Conservation (phyloP, 805 yeast genomes). For the Kuraishia cidri region DNA sequence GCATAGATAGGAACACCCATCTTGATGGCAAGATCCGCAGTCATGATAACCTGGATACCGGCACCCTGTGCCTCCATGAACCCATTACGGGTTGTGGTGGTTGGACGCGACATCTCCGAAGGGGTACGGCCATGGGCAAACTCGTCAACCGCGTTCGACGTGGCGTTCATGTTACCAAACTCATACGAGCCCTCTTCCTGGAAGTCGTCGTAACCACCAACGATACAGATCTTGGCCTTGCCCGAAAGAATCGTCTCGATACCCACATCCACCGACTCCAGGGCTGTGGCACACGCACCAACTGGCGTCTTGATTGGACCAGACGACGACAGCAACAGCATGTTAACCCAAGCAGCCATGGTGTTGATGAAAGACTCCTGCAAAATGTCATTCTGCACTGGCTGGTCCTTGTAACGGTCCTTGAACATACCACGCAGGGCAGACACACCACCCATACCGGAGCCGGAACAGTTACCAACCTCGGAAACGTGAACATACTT, state of each 20-base stretch:
- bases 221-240: slow-evolving; percentile 91
- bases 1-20: slow-evolving; percentile 99
- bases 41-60: slow-evolving; percentile 95
- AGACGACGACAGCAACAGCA: slow-evolving; percentile 92
- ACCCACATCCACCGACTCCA: slow-evolving; percentile 96
- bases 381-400: slow-evolving; percentile 93
- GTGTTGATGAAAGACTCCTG: slow-evolving; percentile 99
- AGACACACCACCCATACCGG: slow-evolving; percentile 99
- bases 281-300: slow-evolving; percentile 99
- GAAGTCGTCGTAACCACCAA: slow-evolving; percentile 99
- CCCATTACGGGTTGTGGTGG: slow-evolving; percentile 93
- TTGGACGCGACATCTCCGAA: slow-evolving; percentile 96
- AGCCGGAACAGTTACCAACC: slow-evolving; percentile 98
- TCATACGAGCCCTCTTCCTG: slow-evolving; percentile 98
- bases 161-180: slow-evolving; percentile 98
- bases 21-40: slow-evolving; percentile 84
- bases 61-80: slow-evolving; percentile 99
- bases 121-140: slow-evolving; percentile 96
- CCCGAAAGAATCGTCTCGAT: slow-evolving; percentile 88
- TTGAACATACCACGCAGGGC: slow-evolving; percentile 97
- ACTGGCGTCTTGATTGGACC: slow-evolving; percentile 99
- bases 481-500: slow-evolving; percentile 97
- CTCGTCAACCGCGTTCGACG: slow-evolving; percentile 84
- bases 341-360: slow-evolving; percentile 99
- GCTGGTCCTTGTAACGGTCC: slow-evolving; percentile 86